phyloP scores from a whole-genome alignment of 225 moss, liverwort and hornwort genomes.

The Pseudisothecium myosuroides region DNA sequence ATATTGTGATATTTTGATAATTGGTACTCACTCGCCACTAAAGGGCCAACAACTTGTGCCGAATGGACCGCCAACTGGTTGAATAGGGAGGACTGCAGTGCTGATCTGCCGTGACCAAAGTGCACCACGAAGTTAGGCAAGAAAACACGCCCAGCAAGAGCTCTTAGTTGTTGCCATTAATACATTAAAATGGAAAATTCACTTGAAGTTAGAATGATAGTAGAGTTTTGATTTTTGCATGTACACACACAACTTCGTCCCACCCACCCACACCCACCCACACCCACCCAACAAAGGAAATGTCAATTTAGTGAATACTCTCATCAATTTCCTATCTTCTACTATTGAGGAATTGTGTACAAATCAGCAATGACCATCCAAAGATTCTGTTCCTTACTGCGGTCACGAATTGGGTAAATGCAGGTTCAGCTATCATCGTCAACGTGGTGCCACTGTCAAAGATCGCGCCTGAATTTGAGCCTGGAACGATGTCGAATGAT shows the following conservation, averaged over 20 bases:
- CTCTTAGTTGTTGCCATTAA: neutral
- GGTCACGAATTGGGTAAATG: neutral
- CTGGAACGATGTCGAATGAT: neutral
- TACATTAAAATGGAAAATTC: neutral
- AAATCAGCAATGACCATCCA: neutral
- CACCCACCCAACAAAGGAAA: neutral
- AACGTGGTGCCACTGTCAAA: slow-evolving; percentile 30
- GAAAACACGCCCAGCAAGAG: neutral
- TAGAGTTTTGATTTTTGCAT: neutral
- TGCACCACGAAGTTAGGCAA: neutral
- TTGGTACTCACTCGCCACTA: neutral
- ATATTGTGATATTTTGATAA: neutral
- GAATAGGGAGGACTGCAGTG: neutral
- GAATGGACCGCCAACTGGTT: rapidly evolving
- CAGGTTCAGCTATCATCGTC: slow-evolving; percentile 5
- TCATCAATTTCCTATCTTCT: neutral
- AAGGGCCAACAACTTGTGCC: neutral
- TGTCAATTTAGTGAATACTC: neutral
- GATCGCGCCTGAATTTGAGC: neutral
- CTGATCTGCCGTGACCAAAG: neutral
- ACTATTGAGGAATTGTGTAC: neutral
- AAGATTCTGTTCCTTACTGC: slow-evolving; percentile 15
- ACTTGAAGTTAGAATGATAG: too few species aligned
- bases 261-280: neutral
- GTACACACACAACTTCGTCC: neutral